phyloP scores from a whole-genome alignment of 768 basidiomycete genomes.

The Lactifluus pinguis region DNA sequence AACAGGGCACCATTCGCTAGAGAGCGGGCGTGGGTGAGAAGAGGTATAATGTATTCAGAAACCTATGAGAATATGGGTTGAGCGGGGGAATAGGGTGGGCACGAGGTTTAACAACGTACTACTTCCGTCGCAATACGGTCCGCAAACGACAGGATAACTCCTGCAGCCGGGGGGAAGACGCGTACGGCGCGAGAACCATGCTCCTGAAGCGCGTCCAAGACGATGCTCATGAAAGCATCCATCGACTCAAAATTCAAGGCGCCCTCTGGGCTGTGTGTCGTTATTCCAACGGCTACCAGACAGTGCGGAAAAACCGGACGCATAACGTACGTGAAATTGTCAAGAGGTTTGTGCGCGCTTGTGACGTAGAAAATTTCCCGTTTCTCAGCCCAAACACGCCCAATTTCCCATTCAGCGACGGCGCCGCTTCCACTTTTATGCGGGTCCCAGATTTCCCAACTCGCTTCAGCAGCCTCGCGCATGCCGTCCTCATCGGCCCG shows the following conservation, averaged over 20 bases:
- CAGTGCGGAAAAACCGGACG: not conserved
- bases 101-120: slow-evolving; percentile 33
- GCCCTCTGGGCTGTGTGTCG: slow-evolving; percentile 21
- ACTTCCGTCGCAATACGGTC: slow-evolving; percentile 83
- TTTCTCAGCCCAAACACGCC: slow-evolving; percentile 93
- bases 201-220: slow-evolving; percentile 54
- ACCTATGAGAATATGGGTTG: slow-evolving; percentile 38
- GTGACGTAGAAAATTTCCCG: slow-evolving; percentile 88
- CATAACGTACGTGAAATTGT: slow-evolving; percentile 65
- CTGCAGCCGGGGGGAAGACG: slow-evolving; percentile 75
- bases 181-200: slow-evolving; percentile 76
- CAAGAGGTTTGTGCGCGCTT: slow-evolving; percentile 66
- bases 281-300: not conserved
- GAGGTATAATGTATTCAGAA: slow-evolving; percentile 74
- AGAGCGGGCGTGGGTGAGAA: slow-evolving; percentile 70
- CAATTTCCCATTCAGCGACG: slow-evolving; percentile 77
- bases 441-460: slow-evolving; percentile 74
- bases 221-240: slow-evolving; percentile 77
- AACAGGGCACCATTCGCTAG: slow-evolving; percentile 56
- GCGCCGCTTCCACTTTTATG: slow-evolving; percentile 22
- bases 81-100: slow-evolving; percentile 2
- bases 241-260: slow-evolving; percentile 84
- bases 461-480: slow-evolving; percentile 71
- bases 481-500: slow-evolving; percentile 64
- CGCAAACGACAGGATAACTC: slow-evolving; percentile 72